Percentiles rank a stretch among this genome's conserved stretches.
phyloP scores from a whole-genome alignment of 441 rosid genomes.

The Corymbia citriodora region DNA sequence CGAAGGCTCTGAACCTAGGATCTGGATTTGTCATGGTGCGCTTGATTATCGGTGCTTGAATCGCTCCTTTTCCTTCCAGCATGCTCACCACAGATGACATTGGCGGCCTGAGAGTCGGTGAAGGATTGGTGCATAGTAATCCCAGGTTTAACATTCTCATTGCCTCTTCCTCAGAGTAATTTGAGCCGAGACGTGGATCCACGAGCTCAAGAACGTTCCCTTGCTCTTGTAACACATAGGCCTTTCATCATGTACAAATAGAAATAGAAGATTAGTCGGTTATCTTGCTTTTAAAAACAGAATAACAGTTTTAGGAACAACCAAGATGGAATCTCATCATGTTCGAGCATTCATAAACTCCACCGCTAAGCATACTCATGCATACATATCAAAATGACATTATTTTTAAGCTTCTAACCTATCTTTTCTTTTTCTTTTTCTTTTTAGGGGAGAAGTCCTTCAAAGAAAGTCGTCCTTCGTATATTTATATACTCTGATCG shows the following conservation, averaged over 20 bases:
- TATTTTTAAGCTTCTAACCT: background rate
- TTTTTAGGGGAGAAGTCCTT: background rate
- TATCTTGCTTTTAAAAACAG: background rate
- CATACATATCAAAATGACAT: background rate
- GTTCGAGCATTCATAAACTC: background rate
- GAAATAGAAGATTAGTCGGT: background rate
- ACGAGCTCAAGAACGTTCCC: constrained; percentile 44
- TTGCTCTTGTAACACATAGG: constrained; percentile 47
- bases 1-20: constrained; percentile 52
- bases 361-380: background rate
- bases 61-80: constrained; percentile 41
- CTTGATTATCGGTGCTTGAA: constrained; percentile 47
- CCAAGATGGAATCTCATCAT: no score
- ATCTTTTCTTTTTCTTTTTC: background rate
- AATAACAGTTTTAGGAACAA: background rate
- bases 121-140: constrained; percentile 43
- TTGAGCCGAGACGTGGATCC: constrained; percentile 36
- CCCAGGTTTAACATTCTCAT: constrained; percentile 40
- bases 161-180: constrained; percentile 32
- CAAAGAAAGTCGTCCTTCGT: background rate
- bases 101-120: constrained; percentile 44
- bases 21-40: constrained; percentile 22
- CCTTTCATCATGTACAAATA: constrained; percentile 14
- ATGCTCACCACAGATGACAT: constrained; percentile 54
- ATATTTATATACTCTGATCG: background rate